These are phyloP conservation scores for Neurospora intermedia DNA, from an alignment of 495 filamentous ascomycete genomes.

Conservation along the genomic window DNA sequence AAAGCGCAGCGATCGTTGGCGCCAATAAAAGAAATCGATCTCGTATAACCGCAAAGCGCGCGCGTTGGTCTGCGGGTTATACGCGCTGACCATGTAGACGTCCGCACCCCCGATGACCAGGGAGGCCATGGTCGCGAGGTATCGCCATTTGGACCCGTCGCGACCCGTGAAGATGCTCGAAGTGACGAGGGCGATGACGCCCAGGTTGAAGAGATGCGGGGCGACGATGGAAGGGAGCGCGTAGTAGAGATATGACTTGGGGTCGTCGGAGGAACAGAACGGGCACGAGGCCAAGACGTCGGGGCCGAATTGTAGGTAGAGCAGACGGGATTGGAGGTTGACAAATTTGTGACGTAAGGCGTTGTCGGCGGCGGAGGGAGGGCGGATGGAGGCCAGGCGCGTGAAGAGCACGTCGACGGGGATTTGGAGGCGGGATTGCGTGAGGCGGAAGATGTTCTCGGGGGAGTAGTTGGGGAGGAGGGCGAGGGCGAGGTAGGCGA, in stretches of 20 bases:
- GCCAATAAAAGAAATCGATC: slow-evolving; percentile 59
- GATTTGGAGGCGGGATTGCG: slow-evolving; percentile 73
- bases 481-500: slow-evolving; percentile 46
- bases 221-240: slow-evolving; percentile 60
- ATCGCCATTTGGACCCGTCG: slow-evolving; percentile 56
- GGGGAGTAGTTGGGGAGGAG: slow-evolving; percentile 61
- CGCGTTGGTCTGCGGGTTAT: slow-evolving; percentile 51
- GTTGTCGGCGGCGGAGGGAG: slow-evolving; percentile 52
- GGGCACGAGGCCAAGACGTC: slow-evolving; percentile 58
- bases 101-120: slow-evolving; percentile 53
- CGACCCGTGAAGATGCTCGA: slow-evolving; percentile 41
- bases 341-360: slow-evolving; percentile 55
- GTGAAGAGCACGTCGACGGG: slow-evolving; percentile 76
- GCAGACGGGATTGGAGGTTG: slow-evolving; percentile 57
- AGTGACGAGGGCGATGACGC: slow-evolving; percentile 57
- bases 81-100: slow-evolving; percentile 44
- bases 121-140: slow-evolving; percentile 51
- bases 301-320: slow-evolving; percentile 78
- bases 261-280: slow-evolving; percentile 71
- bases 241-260: slow-evolving; percentile 66
- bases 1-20: slow-evolving; percentile 46
- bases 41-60: slow-evolving; percentile 46
- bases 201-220: slow-evolving; percentile 70
- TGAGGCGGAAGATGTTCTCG: slow-evolving; percentile 70
- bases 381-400: slow-evolving; percentile 56